Evolutionary conservation across 176 grass and related monocot genomes (phyloP).

Genomic region (Sorghum bicolor): Sorghum_bicolor_NCBIv3 NC_012873.2:16551001-16551500

Average conservation of each 20-base stretch:
- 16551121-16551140: constrained; percentile 53
- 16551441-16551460: constrained; percentile 57
- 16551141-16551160: constrained; percentile 53
- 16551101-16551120: constrained; percentile 55
- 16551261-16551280: constrained; percentile 59
- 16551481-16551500: constrained; percentile 34
- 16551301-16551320: constrained; percentile 60
- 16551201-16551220: background rate
- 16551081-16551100: constrained; percentile 71
- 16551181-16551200: background rate
- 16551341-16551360: constrained; percentile 37
- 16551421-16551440: constrained; percentile 26
- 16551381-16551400: background rate
- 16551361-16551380: background rate
- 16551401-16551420: background rate
- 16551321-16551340: constrained; percentile 72
- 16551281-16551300: constrained; percentile 59
- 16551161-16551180: background rate
- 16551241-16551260: constrained; percentile 1
- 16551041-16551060: constrained; percentile 30
- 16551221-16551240: no score
- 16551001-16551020: constrained; percentile 30
- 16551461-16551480: constrained; percentile 39
- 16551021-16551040: constrained; percentile 41
- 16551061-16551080: constrained; percentile 39